A percentile compares a stretch with the other conserved stretches of the same genome.
phyloP scores from a whole-genome alignment of 2,329 filamentous ascomycete genomes.

The Gremmenia infestans region DNA sequence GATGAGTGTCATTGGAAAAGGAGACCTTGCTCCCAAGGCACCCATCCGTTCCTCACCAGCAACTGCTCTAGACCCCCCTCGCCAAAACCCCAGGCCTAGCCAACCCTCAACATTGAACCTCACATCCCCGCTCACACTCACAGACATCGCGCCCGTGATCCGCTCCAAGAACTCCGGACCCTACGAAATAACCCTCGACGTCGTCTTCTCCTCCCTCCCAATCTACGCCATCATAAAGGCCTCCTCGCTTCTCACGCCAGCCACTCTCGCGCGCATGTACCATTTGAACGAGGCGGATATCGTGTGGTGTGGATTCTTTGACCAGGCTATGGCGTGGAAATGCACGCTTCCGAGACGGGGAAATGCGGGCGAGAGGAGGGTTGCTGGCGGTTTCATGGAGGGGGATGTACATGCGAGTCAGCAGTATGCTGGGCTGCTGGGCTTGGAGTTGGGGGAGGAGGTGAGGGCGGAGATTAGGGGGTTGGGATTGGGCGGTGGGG shows the following conservation, averaged over 20 bases:
- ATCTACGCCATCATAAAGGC: slow-evolving; percentile 35
- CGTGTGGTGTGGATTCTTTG: slow-evolving; percentile 31
- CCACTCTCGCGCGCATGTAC: slow-evolving; percentile 34
- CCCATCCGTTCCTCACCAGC: neutral
- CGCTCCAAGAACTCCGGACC: slow-evolving; percentile 49
- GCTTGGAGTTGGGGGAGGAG: slow-evolving; percentile 13
- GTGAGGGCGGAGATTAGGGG: neutral
- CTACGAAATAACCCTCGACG: slow-evolving; percentile 48
- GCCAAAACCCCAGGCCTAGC: neutral
- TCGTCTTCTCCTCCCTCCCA: slow-evolving; percentile 39
- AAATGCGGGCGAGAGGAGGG: neutral
- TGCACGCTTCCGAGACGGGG: slow-evolving; percentile 34
- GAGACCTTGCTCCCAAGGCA: neutral
- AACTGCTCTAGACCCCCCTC: neutral
- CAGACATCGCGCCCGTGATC: slow-evolving; percentile 38
- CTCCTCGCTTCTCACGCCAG: slow-evolving; percentile 32
- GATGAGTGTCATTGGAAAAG: neutral
- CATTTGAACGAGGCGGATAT: slow-evolving; percentile 10
- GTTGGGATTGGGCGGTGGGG: neutral
- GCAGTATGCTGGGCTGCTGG: slow-evolving; percentile 35
- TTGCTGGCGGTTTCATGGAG: slow-evolving; percentile 26
- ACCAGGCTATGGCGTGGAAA: slow-evolving; percentile 44
- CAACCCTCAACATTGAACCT: neutral
- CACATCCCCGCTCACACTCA: slow-evolving; percentile 11
- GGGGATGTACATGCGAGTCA: slow-evolving; percentile 36